Conservation (phyloP, 2,329 filamentous ascomycete genomes). For the Onygenales sp. region DNA sequence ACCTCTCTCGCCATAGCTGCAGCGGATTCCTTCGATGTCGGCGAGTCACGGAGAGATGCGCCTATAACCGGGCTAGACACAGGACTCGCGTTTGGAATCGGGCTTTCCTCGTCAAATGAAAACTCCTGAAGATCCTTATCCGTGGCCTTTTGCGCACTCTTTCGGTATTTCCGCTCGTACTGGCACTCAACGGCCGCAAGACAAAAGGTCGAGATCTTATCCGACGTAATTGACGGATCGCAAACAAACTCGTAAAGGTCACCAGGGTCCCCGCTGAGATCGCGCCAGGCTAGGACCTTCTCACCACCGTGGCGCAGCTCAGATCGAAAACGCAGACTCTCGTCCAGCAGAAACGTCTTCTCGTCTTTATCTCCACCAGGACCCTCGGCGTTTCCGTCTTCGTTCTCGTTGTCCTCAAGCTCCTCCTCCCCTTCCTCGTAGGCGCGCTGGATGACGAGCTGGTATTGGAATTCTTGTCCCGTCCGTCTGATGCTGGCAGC, state of each 20-base stretch:
- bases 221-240: slow-evolving; percentile 59
- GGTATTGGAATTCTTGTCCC: slow-evolving; percentile 92
- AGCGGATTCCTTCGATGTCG: slow-evolving; percentile 32
- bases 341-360: slow-evolving; percentile 93
- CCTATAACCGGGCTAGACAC: slow-evolving; percentile 37
- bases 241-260: slow-evolving; percentile 99
- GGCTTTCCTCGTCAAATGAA: slow-evolving; percentile 57
- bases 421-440: slow-evolving; percentile 98
- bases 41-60: slow-evolving; percentile 23
- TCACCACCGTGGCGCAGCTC: slow-evolving; percentile 72
- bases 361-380: slow-evolving; percentile 77
- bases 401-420: slow-evolving; percentile 78
- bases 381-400: slow-evolving; percentile 68
- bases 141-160: slow-evolving; percentile 68
- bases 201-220: slow-evolving; percentile 71
- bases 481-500: slow-evolving; percentile 86
- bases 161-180: slow-evolving; percentile 91
- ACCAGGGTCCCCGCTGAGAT: slow-evolving; percentile 83
- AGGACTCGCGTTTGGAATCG: slow-evolving; percentile 52
- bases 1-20: slow-evolving; percentile 37
- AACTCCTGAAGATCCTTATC: slow-evolving; percentile 75
- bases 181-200: slow-evolving; percentile 83
- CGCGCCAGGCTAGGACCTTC: slow-evolving; percentile 86
- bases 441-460: slow-evolving; percentile 88
- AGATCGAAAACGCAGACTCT: slow-evolving; percentile 76